Base-by-base conservation (phyloP, 2,329 filamentous ascomycete species). In the Hypoxylon sp. region DNA sequence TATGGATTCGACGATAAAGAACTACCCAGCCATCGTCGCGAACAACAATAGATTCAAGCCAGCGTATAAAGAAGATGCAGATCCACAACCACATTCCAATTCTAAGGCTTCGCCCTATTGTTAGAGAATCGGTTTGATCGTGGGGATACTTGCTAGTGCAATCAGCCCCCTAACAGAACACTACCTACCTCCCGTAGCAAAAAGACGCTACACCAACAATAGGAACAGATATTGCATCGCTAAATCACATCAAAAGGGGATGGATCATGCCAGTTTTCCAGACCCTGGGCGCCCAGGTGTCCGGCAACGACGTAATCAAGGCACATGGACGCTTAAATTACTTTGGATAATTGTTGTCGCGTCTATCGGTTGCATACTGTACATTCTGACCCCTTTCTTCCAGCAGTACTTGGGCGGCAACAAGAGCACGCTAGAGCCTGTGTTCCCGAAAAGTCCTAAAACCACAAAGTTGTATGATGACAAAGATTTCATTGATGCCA, bases 1-100 rank as follows among this genome's bases (percentile, higher is more conserved):
- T 8, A 33, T 13, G 49, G 10, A 8, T 2, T 48, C 10, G 6
- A 48, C 27, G 25, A 64, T 55, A 64, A 59, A 64, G 54, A 37
- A 22, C 46, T 7, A 14, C 20, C 31, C 33, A 20, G 20, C 22
- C 25, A 48, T 31, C 17, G 20, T 46, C 55, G 30, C 49, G 58
- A 54, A 40, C 55, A 6, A 54, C 6, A 48, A 14, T 42, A n/a
- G 13, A 42, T 31, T 42, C 14, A 17, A 49, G 10, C 7, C 13
- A 14, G 25, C 27, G 5, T 10, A 5, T 31, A 59, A 48, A 17
- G 35, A 54, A 6, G 27, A 37, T 17, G 25, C 17, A 10, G 31
- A 33, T 35, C 22, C 27, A 14, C 25, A 35, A 13, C 33, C 22
- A 40, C 31, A 33, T 40, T 7, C 22, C 8, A 8, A 22, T 25